Evolutionary conservation across 2,329 filamentous ascomycete genomes (phyloP).

Genomic region (Cercospora canescens): DNA sequence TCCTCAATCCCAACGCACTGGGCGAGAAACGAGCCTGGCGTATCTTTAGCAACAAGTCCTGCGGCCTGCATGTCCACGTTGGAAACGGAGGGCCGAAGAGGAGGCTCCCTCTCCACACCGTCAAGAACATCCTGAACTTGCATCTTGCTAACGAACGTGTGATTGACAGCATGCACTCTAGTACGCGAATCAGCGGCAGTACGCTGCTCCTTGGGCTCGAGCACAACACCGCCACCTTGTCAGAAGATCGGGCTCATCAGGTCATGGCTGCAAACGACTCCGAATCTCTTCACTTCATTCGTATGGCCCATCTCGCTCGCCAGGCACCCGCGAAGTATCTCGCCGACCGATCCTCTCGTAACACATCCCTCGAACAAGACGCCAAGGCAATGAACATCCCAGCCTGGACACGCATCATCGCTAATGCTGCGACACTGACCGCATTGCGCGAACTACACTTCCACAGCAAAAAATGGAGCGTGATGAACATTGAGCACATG

Average conservation of each 20-base stretch:
- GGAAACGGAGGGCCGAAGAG: slow-evolving; percentile 26
- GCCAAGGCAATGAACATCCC: neutral
- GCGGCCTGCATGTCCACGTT: slow-evolving; percentile 37
- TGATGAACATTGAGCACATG: neutral
- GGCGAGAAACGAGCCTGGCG: slow-evolving; percentile 13
- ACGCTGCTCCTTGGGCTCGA: neutral
- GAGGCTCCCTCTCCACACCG: slow-evolving; percentile 23
- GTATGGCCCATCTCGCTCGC: neutral
- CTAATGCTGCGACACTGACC: neutral
- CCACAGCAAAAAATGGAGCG: neutral
- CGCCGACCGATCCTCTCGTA: neutral
- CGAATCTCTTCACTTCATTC: neutral
- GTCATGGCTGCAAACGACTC: neutral
- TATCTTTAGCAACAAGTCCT: slow-evolving; percentile 25
- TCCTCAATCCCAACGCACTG: slow-evolving; percentile 3
- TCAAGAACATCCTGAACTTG: slow-evolving; percentile 34
- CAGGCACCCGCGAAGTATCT: neutral
- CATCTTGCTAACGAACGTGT: slow-evolving; percentile 33
- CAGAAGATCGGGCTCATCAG: no score
- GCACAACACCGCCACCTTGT: neutral
- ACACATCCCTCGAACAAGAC: neutral
- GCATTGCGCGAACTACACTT: neutral
- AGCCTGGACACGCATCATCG: neutral
- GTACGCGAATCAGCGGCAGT: slow-evolving; percentile 19
- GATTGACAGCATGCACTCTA: slow-evolving; percentile 31